A percentile compares a stretch with the other conserved stretches of the same genome.
phyloP scores from a whole-genome alignment of 31 red algal genomes.

The Pterothamnion heteromorphum region DNA sequence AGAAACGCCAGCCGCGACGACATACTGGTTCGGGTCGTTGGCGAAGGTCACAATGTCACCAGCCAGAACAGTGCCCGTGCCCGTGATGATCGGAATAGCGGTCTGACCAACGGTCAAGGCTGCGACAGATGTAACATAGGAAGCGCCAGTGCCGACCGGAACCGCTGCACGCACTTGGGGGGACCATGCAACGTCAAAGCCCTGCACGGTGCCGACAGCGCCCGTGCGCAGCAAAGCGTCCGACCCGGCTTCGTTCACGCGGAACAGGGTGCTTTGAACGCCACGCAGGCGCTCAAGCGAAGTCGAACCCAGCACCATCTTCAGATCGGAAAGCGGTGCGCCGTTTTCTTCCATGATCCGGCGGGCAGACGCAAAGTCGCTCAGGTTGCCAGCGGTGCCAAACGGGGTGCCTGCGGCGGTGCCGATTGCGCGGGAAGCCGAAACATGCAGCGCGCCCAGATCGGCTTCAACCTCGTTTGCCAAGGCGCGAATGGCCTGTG shows the following conservation, averaged over 20 bases:
- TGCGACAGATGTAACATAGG: neutral
- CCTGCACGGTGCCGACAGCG: neutral
- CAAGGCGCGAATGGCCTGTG: too few species aligned
- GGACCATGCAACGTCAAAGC: neutral
- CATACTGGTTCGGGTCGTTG: neutral
- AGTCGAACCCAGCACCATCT: neutral
- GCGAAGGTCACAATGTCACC: neutral
- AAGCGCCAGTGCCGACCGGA: neutral
- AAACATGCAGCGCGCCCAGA: too few species aligned
- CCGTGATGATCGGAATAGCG: neutral
- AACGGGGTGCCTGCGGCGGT: too few species aligned
- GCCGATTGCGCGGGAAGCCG: too few species aligned
- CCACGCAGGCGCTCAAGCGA: neutral
- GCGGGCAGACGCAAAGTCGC: neutral
- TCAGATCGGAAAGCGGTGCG: neutral
- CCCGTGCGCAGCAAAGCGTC: neutral
- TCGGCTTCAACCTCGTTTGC: too few species aligned
- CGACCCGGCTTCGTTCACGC: neutral
- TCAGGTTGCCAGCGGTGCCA: neutral
- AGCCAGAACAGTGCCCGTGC: neutral
- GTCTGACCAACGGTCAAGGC: neutral
- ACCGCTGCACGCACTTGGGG: neutral
- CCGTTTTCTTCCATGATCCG: neutral
- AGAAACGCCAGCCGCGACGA: neutral
- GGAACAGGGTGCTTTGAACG: neutral